phyloP scores from a whole-genome alignment of 2,329 filamentous ascomycete species.

The Fusarium sp. region DNA sequence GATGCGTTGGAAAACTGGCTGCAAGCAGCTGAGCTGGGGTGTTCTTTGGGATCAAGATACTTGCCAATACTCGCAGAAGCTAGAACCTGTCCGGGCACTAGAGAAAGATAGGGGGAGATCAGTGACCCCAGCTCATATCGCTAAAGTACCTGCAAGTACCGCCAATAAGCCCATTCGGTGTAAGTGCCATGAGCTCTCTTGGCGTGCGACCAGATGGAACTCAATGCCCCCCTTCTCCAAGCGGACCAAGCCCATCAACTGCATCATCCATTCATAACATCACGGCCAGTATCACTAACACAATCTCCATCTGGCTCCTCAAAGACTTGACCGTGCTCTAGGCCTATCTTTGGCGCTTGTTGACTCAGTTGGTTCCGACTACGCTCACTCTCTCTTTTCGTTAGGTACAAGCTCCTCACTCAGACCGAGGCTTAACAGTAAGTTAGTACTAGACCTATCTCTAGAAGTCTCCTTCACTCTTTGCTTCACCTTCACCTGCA shows the following conservation, averaged over 20 bases:
- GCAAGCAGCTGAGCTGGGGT: conserved; percentile 10
- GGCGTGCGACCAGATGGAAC: conserved; percentile 16
- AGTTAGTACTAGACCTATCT: background rate
- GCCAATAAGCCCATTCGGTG: conserved; percentile 8
- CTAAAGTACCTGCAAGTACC: conserved; percentile 8
- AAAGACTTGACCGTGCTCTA: background rate
- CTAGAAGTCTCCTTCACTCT: background rate
- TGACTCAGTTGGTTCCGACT: background rate
- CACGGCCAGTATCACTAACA: conserved; percentile 16
- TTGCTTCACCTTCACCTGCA: background rate
- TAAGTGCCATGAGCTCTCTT: conserved; percentile 33
- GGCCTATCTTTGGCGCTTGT: background rate
- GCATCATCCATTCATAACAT: conserved; percentile 27
- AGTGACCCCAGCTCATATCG: background rate
- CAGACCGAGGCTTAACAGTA: background rate
- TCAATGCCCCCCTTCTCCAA: conserved; percentile 15
- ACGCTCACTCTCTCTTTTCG: conserved; percentile 1
- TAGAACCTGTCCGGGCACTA: background rate
- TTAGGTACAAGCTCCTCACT: background rate
- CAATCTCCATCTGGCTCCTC: background rate
- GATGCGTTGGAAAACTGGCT: conserved; percentile 21
- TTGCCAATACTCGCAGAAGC: background rate
- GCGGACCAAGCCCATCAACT: conserved; percentile 18
- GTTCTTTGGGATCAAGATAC: background rate
- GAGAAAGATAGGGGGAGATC: background rate